Evolutionary conservation across 257 asterid species (phyloP), one percentile per base, ranked within the genome.

Genomic region (Petunia axillaris): DNA sequence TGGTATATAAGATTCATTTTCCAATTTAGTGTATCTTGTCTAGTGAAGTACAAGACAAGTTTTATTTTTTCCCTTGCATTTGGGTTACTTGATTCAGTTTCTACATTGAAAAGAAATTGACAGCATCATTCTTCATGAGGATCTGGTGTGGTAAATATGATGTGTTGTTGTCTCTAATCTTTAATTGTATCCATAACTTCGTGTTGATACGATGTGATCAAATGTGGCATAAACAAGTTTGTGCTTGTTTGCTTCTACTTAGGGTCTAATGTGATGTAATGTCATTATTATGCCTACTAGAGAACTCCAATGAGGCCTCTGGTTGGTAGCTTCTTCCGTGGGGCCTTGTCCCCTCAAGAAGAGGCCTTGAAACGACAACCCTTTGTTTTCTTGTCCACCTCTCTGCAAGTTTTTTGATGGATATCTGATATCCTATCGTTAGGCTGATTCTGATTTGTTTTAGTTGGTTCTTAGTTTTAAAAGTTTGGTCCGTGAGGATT

Each of bases 371-470:
- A 44, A 68, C 40, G 40, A 68, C 76, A 16, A 43, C n/a, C 58
- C 77, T 48, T 70, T 70, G 58, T 46, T 70, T 46, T 70, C 14
- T n/a, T 43, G 39, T 43, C 43, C 55, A 43, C 7, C 75, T 67
- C 55, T 41, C 58, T 16, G 5, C 41, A 70, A 9, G 16, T 70
- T 54, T 16, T 70, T 9, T 46, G 77, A 46, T 70, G 59, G 43
- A 71, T 8, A 48, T 71, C 58, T 48, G 59, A 70, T 25, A 10
- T 10, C 5, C 59, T 9, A 7, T 48, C 35, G 60, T 71, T 71
- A 71, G 59, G 59, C 60, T 5, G 60, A 68, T 68, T 68, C 54
- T n/a, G 75, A n/a, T 67, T 67, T 43, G 6, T 41, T 41, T 67
- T 40, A 4, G 7, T 41, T 67, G 41, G 8, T 67, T 67, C 55